Base-by-base conservation (phyloP, 768 basidiomycete genomes). In the Rhizopogon vulgaris region DNA sequence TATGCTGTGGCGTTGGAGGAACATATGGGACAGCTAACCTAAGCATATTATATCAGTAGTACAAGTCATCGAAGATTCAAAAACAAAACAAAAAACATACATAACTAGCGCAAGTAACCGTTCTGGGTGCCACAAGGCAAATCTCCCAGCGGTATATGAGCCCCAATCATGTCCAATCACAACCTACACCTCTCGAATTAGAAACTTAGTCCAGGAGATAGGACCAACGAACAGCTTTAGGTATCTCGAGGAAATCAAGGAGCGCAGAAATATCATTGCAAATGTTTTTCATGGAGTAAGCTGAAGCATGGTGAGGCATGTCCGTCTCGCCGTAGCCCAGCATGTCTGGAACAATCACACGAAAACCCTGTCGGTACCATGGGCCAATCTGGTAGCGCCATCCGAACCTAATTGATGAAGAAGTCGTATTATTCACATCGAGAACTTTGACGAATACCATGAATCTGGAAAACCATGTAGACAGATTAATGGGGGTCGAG, bases 161-260 rank as follows among this genome's bases (percentile, higher is more conserved):
- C 90, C 90, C 89, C 89, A 91, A 59, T 92, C 90, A 58, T 91
- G 90, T 0, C 87, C 90, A 52, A 90, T 73, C 51, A 90, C 67
- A 10, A 87, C 73, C 84, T 76, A 51, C 0, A 11, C 12, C 22
- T 34, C 30, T 46, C 30, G 2, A 46, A 46, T 34, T 46, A 49
- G 25, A 32, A 32, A 36, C 25, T 36, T 18, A 2, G 15, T 27
- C 10, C 42, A 22, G n/a, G 0, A 36, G 15, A 11, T 28, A 9
- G 2, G 14, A 28, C 4, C 27, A 1, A 73, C 82, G 55, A 58
- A 87, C 85, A 32, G 80, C 82, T 61, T 74, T 74, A 36, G 64
- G 56, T 4, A 86, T 65, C 11, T 61, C 74, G 24, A 87, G 63
- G 17, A 74, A 54, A 53, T 88, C 85, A 27, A 90, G 68, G 22